A percentile compares a stretch with the other conserved stretches of the same genome.
These are phyloP conservation scores for Leonotis leonurus DNA, from an alignment of 257 asterid genomes.

Conservation along the genomic window DNA sequence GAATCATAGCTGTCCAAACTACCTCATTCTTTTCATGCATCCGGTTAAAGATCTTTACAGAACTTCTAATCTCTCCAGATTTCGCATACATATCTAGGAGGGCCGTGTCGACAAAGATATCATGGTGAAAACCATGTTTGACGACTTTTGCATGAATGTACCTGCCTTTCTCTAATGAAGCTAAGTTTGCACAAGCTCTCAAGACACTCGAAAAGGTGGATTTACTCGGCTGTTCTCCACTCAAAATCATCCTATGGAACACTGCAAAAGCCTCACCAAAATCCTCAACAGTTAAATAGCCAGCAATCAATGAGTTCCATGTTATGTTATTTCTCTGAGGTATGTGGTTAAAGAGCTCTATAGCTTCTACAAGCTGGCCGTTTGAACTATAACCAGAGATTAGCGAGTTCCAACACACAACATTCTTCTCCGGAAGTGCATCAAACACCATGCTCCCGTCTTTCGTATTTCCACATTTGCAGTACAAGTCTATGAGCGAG, in stretches of 20 bases:
- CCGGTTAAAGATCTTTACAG: slow-evolving; percentile 37
- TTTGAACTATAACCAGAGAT: slow-evolving; percentile 63
- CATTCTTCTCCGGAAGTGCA: slow-evolving; percentile 39
- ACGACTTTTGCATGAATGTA: slow-evolving; percentile 50
- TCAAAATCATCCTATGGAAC: slow-evolving; percentile 49
- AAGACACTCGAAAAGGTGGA: slow-evolving; percentile 69
- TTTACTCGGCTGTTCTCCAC: slow-evolving; percentile 53
- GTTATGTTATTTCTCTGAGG: slow-evolving; percentile 51
- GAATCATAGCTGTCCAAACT: slow-evolving; percentile 83
- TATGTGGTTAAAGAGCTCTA: slow-evolving; percentile 41
- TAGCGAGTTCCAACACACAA: slow-evolving; percentile 71
- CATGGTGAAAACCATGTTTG: slow-evolving; percentile 53
- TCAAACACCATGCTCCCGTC: slow-evolving; percentile 49
- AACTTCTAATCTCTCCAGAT: slow-evolving; percentile 55
- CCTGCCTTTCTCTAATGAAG: slow-evolving; percentile 57
- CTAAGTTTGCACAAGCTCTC: slow-evolving; percentile 63
- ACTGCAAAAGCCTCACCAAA: slow-evolving; percentile 38
- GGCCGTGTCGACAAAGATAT: slow-evolving; percentile 60
- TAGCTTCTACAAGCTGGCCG: slow-evolving; percentile 48
- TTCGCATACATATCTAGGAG: slow-evolving; percentile 76
- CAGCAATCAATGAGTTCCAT: slow-evolving; percentile 72
- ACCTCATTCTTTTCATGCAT: slow-evolving; percentile 49
- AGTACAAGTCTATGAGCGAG: slow-evolving; percentile 58
- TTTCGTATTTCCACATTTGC: slow-evolving; percentile 55
- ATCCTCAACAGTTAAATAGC: slow-evolving; percentile 38